These are phyloP conservation scores for Gossypium thurberi DNA, from an alignment of 345 rosid species.

Conservation along the genomic window DNA sequence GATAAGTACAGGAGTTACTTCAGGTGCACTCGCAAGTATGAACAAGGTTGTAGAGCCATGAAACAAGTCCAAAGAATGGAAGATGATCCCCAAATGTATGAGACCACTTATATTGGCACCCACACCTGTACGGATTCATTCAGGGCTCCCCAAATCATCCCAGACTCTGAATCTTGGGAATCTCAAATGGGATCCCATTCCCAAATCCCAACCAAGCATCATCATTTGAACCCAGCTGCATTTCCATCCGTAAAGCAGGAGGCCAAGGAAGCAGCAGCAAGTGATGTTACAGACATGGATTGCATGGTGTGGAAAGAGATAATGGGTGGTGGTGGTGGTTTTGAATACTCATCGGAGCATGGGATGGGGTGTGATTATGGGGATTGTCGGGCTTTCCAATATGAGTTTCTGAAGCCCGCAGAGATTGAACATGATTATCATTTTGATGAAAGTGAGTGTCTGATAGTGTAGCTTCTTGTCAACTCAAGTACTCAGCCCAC, in stretches of 20 bases:
- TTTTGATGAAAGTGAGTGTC: background rate
- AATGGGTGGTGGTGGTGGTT: constrained; percentile 1
- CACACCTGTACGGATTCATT: constrained; percentile 49
- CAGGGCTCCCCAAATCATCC: constrained; percentile 14
- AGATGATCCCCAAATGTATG: constrained; percentile 37
- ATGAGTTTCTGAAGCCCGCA: background rate
- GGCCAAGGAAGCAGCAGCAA: constrained; percentile 8
- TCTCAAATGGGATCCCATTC: background rate
- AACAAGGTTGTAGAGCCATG: constrained; percentile 60
- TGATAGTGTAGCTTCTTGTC: background rate
- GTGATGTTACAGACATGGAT: constrained; percentile 17
- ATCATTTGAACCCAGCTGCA: background rate
- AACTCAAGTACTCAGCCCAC: background rate
- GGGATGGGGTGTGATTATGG: constrained; percentile 5
- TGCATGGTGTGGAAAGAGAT: constrained; percentile 27
- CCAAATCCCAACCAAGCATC: background rate
- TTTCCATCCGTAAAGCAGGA: constrained; percentile 13
- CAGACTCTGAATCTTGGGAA: constrained; percentile 14
- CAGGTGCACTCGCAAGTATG: constrained; percentile 72
- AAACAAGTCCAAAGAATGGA: constrained; percentile 75
- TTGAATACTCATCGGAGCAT: constrained; percentile 2
- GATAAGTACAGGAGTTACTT: constrained; percentile 60
- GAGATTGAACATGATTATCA: background rate
- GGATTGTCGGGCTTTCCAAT: background rate
- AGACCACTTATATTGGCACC: constrained; percentile 44